Evolutionary conservation across 345 rosid genomes (phyloP), one percentile per base, ranked within the genome.

Genomic region (Laguncularia racemosa): DNA sequence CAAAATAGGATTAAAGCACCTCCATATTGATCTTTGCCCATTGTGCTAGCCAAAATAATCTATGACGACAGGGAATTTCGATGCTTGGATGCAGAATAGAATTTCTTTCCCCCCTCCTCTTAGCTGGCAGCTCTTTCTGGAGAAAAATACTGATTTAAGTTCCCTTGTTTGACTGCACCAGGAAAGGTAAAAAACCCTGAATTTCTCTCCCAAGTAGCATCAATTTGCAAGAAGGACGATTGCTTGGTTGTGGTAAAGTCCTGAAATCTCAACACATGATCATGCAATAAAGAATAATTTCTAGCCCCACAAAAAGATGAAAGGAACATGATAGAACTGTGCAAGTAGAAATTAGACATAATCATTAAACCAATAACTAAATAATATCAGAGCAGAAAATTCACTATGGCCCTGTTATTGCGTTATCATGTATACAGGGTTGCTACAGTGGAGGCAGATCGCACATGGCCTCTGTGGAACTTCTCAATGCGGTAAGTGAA

Each of bases 111-210:
- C 40, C 9, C 7, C 7, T 14, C 40, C 40, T 33, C 7, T 4
- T 12, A 14, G 18, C 7, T 16, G 9, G 6, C 18, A 0, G n/a
- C 16, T 14, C 50, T 14, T 14, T 14, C 50, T 16, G 50, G 1
- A 6, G 40, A 33, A 33, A n/a, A 33, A 4, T 33, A 6, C 18
- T 47, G 18, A 14, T 47, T 14, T 10, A 14, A 9, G 16, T 47
- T 16, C 18, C 40, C 8, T 47, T 47, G 2, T 47, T 47, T 46
- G 48, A 46, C 0, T 55, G 20, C 17, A 47, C 2, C 28, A 71
- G 80, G 80, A 44, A 71, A 49, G 65, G 72, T 64, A 52, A 55
- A 68, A 11, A 81, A 78, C 58, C 78, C 78, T 10, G 81, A 78
- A 28, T 78, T 83, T 70, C 62, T 78, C 14, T 0, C 62, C 19